Evolutionary conservation across 2,329 filamentous ascomycete species (phyloP), one percentile per base, ranked within the genome.

Genomic region (Ilyonectria mors-panacis): DNA sequence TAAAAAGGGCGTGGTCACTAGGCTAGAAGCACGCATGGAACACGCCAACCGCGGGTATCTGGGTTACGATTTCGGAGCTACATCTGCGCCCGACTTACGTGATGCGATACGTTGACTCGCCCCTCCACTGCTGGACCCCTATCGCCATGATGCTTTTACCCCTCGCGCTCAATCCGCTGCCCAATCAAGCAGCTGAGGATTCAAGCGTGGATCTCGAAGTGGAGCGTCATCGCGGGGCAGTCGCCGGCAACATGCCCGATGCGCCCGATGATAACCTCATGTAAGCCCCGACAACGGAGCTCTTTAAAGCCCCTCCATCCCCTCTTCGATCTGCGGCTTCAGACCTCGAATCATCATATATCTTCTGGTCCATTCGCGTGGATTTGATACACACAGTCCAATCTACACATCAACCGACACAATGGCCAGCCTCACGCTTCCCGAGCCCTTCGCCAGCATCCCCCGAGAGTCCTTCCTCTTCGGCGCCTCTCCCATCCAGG

Each of bases 401-500:
- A 15, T 33, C n/a, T 4, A 3, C 35, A 44, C 7, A 48, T n/a
- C 23, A 42, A 30, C 12, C 50, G 19, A 42, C 58, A 71, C 54
- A 66, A 80, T 80, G 78, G 70, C 74, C 12, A 63, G 56, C 37
- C 57, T 87, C 65, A 75, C 73, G n/a, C 86, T 92, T 45, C 89
- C 90, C 8, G 83, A 88, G 61, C 87, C 88, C 21, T 91, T 92
- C 74, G 86, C 87, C 60, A 85, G 85, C 75, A 92, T 93, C 73
- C 89, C 90, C 13, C 85, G 88, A 66, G 81, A 88, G 71, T 78
- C 83, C 10, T 86, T 93, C 72, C 87, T 92, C 67, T 91, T 93
- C 60, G 89, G 89, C 1, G 88, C 90, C 17, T 92, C 91, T 0
- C 91, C 91, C 33, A 91, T 93, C 74, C 90, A 93, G 76, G 79